These are phyloP conservation scores for Spatholobus suberectus DNA, from an alignment of 306 rosid genomes.

Conservation along the genomic window DNA sequence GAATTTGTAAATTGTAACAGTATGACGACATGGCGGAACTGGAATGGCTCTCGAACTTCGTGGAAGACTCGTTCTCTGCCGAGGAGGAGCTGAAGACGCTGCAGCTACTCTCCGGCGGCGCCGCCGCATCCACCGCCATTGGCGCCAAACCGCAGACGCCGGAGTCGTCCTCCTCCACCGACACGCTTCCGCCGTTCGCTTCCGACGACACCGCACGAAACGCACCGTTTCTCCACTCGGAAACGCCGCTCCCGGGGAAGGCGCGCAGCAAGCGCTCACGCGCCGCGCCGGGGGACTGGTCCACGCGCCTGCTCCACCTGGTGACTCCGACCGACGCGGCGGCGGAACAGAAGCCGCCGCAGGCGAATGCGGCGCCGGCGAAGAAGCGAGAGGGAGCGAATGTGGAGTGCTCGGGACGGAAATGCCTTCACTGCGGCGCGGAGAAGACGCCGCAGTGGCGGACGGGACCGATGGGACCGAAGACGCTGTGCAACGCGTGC, in stretches of 20 bases:
- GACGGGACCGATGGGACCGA: constrained; percentile 82
- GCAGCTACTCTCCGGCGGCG: constrained; percentile 56
- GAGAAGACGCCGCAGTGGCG: constrained; percentile 86
- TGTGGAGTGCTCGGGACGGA: constrained; percentile 56
- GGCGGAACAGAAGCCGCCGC: not conserved
- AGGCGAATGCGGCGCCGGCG: not conserved
- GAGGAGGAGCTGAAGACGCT: constrained; percentile 75
- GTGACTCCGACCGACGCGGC: constrained; percentile 21
- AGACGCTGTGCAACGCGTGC: constrained; percentile 75
- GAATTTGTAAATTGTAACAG: constrained; percentile 48
- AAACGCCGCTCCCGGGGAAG: constrained; percentile 88
- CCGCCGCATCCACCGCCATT: constrained; percentile 1
- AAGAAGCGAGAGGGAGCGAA: constrained; percentile 54
- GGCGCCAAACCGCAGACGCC: constrained; percentile 64
- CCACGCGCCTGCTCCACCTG: constrained; percentile 92
- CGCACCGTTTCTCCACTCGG: constrained; percentile 65
- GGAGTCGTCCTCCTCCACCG: constrained; percentile 87
- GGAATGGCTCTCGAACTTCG: constrained; percentile 96
- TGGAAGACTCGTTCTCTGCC: constrained; percentile 87
- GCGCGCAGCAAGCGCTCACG: constrained; percentile 98
- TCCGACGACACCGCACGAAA: constrained; percentile 45
- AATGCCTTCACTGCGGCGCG: constrained; percentile 68
- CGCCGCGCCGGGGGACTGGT: constrained; percentile 94
- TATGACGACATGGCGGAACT: constrained; percentile 88
- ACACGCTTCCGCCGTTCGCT: constrained; percentile 50